phyloP scores from a whole-genome alignment of 805 yeast genomes.

The Candida adriatica region DNA sequence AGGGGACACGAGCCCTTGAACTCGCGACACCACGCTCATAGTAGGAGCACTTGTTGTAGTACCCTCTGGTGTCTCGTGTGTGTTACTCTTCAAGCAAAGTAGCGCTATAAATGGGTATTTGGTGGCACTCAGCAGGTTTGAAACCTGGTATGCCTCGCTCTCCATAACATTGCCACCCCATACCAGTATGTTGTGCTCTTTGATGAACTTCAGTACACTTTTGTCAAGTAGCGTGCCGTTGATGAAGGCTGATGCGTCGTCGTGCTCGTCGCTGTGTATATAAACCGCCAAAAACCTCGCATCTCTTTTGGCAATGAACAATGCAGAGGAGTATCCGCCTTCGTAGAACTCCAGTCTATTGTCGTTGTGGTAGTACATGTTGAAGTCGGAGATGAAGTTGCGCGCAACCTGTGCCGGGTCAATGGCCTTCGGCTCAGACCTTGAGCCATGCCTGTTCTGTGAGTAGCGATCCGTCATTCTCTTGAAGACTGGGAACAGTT shows the following conservation, averaged over 20 bases:
- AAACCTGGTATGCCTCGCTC: slow-evolving; percentile 78
- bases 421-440: slow-evolving; percentile 28
- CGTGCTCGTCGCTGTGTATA: slow-evolving; percentile 67
- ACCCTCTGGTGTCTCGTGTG: slow-evolving; percentile 49
- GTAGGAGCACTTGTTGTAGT: slow-evolving; percentile 46
- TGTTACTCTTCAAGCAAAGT: slow-evolving; percentile 49
- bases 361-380: slow-evolving; percentile 32
- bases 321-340: slow-evolving; percentile 77
- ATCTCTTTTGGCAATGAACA: slow-evolving; percentile 60
- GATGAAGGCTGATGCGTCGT: slow-evolving; percentile 48
- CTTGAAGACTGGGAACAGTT: slow-evolving; percentile 31
- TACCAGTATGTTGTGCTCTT: slow-evolving; percentile 46
- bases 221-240: slow-evolving; percentile 46
- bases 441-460: slow-evolving; percentile 30
- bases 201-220: slow-evolving; percentile 39
- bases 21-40: slow-evolving; percentile 51
- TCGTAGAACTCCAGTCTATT: slow-evolving; percentile 37
- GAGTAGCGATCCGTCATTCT: slow-evolving; percentile 30
- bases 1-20: slow-evolving; percentile 50
- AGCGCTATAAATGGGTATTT: slow-evolving; percentile 80
- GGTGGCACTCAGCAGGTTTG: slow-evolving; percentile 64
- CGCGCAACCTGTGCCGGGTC: slow-evolving; percentile 51
- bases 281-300: slow-evolving; percentile 69
- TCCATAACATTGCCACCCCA: slow-evolving; percentile 90
- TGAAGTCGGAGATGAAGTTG: slow-evolving; percentile 43